These are phyloP conservation scores for Ogataea neopini DNA, from an alignment of 805 yeast genomes.

Conservation along the genomic window DNA sequence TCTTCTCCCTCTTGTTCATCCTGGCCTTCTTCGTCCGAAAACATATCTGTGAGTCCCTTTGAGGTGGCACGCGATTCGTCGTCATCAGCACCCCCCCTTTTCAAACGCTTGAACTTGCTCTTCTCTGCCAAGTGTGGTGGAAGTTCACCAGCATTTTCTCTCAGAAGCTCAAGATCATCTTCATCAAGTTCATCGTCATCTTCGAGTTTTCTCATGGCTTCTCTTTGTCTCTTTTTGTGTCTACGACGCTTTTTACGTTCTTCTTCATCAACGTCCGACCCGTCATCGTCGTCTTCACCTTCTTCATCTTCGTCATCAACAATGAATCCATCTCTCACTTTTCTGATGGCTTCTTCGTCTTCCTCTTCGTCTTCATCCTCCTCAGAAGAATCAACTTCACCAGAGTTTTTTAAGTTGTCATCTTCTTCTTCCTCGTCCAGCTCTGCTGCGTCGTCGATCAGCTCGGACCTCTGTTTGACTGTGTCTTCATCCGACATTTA, in stretches of 20 bases:
- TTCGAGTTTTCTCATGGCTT: conserved; percentile 30
- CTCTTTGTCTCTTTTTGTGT: conserved; percentile 45
- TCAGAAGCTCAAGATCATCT: conserved; percentile 87
- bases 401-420: conserved; percentile 31
- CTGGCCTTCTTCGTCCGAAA: conserved; percentile 57
- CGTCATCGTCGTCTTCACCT: conserved; percentile 35
- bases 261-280: conserved; percentile 29
- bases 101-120: conserved; percentile 75
- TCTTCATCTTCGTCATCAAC: conserved; percentile 86
- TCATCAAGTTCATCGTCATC: conserved; percentile 79
- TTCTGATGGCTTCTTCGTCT: conserved; percentile 84
- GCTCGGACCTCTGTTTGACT: conserved; percentile 4
- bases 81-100: conserved; percentile 61
- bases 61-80: conserved; percentile 21
- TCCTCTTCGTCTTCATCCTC: conserved; percentile 87
- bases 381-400: conserved; percentile 69
- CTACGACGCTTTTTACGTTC: conserved; percentile 34
- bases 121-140: conserved; percentile 41
- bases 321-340: conserved; percentile 87
- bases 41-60: conserved; percentile 62
- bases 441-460: conserved; percentile 33
- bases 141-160: conserved; percentile 86
- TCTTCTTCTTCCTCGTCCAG: conserved; percentile 33
- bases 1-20: conserved; percentile 34
- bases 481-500: conserved; percentile 25